phyloP scores from a whole-genome alignment of 2,329 filamentous ascomycete genomes.

The Monilinia fructigena region DNA sequence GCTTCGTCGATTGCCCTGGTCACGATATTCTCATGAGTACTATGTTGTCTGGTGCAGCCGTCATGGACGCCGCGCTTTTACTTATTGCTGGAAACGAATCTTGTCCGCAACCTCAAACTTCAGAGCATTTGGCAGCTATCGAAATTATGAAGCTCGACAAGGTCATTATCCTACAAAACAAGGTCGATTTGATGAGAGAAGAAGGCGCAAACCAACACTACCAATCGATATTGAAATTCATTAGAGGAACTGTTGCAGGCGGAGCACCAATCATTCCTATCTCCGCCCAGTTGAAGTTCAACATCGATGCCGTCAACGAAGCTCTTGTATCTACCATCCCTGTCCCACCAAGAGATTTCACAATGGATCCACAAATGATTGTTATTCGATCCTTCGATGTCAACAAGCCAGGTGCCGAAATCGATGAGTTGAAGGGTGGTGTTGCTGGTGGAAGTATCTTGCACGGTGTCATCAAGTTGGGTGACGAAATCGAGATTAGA shows the following conservation, averaged over 20 bases:
- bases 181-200: constrained; percentile 97
- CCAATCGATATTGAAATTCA: constrained; percentile 97
- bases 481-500: constrained; percentile 97
- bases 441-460: constrained; percentile 96
- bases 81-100: constrained; percentile 98
- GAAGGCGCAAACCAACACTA: constrained; percentile 92
- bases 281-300: constrained; percentile 97
- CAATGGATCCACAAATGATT: constrained; percentile 93
- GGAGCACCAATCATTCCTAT: constrained; percentile 96
- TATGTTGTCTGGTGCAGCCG: constrained; percentile 98
- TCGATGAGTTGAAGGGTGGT: constrained; percentile 97
- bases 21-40: constrained; percentile 99
- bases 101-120: constrained; percentile 97
- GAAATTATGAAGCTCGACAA: constrained; percentile 99
- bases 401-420: constrained; percentile 99
- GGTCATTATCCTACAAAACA: constrained; percentile 99
- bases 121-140: constrained; percentile 96
- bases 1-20: constrained; percentile 97
- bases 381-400: constrained; percentile 99
- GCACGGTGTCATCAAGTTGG: constrained; percentile 93
- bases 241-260: constrained; percentile 93
- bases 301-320: constrained; percentile 98
- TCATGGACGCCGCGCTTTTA: constrained; percentile 97
- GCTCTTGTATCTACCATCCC: constrained; percentile 94
- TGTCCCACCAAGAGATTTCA: constrained; percentile 87